Evolutionary conservation across 441 rosid species (phyloP), one percentile per base, ranked within the genome.

Genomic region (Populus hybrid): DNA sequence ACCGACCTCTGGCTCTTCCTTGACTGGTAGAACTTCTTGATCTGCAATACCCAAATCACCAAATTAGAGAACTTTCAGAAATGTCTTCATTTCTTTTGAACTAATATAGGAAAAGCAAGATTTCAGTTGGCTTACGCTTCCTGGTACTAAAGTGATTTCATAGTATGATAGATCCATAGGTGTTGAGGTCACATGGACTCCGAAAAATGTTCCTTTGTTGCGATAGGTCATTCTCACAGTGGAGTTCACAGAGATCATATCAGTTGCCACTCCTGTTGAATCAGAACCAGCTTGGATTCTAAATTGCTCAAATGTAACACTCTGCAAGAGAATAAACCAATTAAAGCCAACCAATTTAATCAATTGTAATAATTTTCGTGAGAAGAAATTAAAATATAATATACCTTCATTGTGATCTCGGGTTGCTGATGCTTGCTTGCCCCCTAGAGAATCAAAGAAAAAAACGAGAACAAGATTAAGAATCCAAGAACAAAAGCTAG

Each of bases 251-350:
- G 90, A 83, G 83, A 94, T 88, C 97, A 94, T 90, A 72, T 90
- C 97, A 11, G 99, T 96, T 54, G 95, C 89, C 36, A 96, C 97
- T 46, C 98, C 99, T 4, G 91, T 86, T 12, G 79, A 77, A 86
- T 94, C 99, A n/a, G 95, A 89, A 26, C 99, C 98, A 38, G 99
- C 99, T 85, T 96, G 99, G 82, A 96, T 76, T 77, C 76, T 88
- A 54, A 96, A 85, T 46, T 90, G 88, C 81, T 94, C 97, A 59
- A 96, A 91, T 63, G 84, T 86, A 54, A 96, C 88, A 64, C 91
- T 90, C 99, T 95, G 81, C 83, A 74, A 74, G 12, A 57, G 11
- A 54, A 66, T 16, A 26, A 67, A 50, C 11, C 3, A 23, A 73
- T 35, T 18, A 26, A 72, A 68, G 20, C 7, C 20, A 80, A 73